Conservation (phyloP, 306 rosid genomes). For the Dryas drummondii region DNA sequence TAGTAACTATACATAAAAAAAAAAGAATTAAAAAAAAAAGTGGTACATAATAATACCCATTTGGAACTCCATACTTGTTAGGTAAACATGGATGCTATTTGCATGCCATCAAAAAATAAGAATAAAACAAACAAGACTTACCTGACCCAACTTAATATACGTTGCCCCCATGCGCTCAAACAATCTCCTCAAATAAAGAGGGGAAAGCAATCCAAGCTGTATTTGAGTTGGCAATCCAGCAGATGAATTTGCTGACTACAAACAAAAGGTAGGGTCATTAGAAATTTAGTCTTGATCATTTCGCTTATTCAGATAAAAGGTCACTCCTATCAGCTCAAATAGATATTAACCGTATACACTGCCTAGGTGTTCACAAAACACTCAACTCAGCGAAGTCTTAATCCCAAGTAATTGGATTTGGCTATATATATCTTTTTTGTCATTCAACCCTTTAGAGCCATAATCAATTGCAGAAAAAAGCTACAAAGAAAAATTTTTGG, state of each 20-base stretch:
- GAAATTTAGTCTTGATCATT: neutral
- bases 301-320: neutral
- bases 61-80: neutral
- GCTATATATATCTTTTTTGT: neutral
- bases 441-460: neutral
- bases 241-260: conserved; percentile 69
- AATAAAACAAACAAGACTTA: conserved; percentile 28
- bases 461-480: neutral
- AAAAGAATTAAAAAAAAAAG: neutral
- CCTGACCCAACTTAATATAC: conserved; percentile 94
- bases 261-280: conserved; percentile 30
- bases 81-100: neutral
- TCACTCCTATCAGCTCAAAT: neutral
- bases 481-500: neutral
- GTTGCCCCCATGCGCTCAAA: conserved; percentile 98
- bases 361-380: neutral
- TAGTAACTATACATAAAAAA: neutral
- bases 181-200: conserved; percentile 74
- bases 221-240: conserved; percentile 59
- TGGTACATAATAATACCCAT: neutral
- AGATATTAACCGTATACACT: neutral
- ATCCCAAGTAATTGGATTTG: neutral
- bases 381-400: neutral
- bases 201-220: conserved; percentile 83
- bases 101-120: conserved; percentile 9